Base-by-base conservation (phyloP, 164 flowering plant genomes). In the Stephania cephalantha region DNA sequence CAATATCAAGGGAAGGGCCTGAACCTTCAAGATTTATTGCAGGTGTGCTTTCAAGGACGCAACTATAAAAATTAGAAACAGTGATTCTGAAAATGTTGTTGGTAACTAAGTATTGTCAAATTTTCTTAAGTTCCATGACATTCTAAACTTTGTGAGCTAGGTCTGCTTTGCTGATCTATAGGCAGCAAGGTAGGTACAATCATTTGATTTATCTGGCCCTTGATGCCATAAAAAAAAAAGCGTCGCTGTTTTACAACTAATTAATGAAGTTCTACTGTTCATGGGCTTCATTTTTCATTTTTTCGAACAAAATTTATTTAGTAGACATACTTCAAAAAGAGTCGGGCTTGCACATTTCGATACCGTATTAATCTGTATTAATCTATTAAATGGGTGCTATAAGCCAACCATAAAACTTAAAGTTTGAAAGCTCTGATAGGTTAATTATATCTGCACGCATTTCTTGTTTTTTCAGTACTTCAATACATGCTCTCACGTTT, bases 1-100 rank as follows among this genome's bases (percentile, higher is more conserved):
- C 83, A 85, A 31, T 93, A 90, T 85, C 89, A 80, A 73, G 90
- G 91, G 50, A 88, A 84, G 76, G 98, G 99, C 74, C 84, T 95
- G 64, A 83, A 80, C 85, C 80, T 95, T 78, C 90, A 87, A 77
- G 98, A 91, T 83, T 83, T 95, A 75, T 68, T 95, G 79, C 99
- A 91, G 97, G 99, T 95, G 66, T 61, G 6, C 1, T 61, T 18
- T 35, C 42, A 35, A 35, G 42, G 25, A 25, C 20, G 66, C 66
- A 61, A 61, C 29, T 35, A 35, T 35, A 35, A 35, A 35, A 35
- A n/a, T 61, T 50, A 61, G n/a, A 58, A 58, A 20, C 66, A 18
- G 8, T 61, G 25, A 61, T 61, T 50, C 55, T 50, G 15, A 15
- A 50, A 50, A 61, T 61, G 66, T n/a, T 61, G 66, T 61, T 18